Evolutionary conservation across 2,329 filamentous ascomycete species (phyloP).

Genomic region (Verticillium nubilum): DNA sequence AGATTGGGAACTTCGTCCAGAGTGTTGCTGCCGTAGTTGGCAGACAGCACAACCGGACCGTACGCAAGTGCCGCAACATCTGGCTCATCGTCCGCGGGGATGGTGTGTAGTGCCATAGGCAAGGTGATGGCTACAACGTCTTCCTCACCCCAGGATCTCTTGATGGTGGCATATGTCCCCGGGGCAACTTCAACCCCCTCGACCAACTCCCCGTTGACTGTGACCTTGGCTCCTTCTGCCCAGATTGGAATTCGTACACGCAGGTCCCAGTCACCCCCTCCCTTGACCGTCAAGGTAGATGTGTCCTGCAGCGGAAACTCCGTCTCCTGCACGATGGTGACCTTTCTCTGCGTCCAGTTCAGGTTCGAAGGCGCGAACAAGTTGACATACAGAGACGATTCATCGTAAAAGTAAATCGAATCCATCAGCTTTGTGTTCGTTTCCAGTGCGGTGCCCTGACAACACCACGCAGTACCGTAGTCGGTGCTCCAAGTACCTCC

Average conservation of each 20-base stretch:
- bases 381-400: conserved; percentile 39
- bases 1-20: conserved; percentile 22
- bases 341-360: conserved; percentile 32
- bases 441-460: conserved; percentile 45
- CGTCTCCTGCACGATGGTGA: conserved; percentile 36
- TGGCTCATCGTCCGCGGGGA: conserved; percentile 41
- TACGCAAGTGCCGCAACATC: conserved; percentile 38
- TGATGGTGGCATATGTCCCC: conserved; percentile 34
- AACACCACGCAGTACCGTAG: conserved; percentile 49
- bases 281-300: conserved; percentile 31
- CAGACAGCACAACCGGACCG: conserved; percentile 38
- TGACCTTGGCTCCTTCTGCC: conserved; percentile 31
- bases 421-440: conserved; percentile 50
- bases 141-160: conserved; percentile 33
- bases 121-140: conserved; percentile 37
- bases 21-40: conserved; percentile 32
- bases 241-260: conserved; percentile 42
- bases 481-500: conserved; percentile 50
- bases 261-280: conserved; percentile 25
- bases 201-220: conserved; percentile 32
- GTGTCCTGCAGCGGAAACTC: conserved; percentile 35
- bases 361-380: conserved; percentile 41
- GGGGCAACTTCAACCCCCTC: conserved; percentile 17
- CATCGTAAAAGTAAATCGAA: conserved; percentile 43
- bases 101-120: conserved; percentile 35